These are phyloP conservation scores for Tulasnella sp. DNA, from an alignment of 768 basidiomycete species.

Conservation along the genomic window DNA sequence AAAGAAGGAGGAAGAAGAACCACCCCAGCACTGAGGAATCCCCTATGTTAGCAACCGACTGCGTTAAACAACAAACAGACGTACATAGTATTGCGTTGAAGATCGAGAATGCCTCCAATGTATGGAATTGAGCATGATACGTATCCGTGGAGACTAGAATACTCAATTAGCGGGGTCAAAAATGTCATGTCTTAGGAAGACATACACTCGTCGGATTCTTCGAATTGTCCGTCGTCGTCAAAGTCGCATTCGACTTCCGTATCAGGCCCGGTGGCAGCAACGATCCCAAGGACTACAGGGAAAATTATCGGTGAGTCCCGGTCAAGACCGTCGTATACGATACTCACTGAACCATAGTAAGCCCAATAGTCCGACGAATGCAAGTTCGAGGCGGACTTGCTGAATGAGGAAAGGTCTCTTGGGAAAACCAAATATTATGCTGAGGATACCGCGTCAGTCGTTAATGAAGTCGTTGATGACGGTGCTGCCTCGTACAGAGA, in stretches of 20 bases:
- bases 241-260: constrained; percentile 77
- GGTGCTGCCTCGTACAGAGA: constrained; percentile 42
- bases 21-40: constrained; percentile 36
- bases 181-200: constrained; percentile 40
- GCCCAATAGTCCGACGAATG: constrained; percentile 55
- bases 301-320: constrained; percentile 3
- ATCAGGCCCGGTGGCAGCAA: constrained; percentile 57
- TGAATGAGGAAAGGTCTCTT: constrained; percentile 31
- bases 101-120: constrained; percentile 65
- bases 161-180: constrained; percentile 2
- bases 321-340: not conserved
- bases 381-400: constrained; percentile 45
- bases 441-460: constrained; percentile 23
- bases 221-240: constrained; percentile 35
- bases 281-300: constrained; percentile 56
- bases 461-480: not conserved
- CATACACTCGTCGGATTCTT: constrained; percentile 43
- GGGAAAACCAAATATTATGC: constrained; percentile 52
- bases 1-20: constrained; percentile 34
- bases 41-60: constrained; percentile 18
- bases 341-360: constrained; percentile 66
- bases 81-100: constrained; percentile 61
- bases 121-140: constrained; percentile 80
- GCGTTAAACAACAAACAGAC: constrained; percentile 33
- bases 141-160: constrained; percentile 64